Evolutionary conservation across 805 yeast species (phyloP).

Genomic region (Candida tammaniensis): DNA sequence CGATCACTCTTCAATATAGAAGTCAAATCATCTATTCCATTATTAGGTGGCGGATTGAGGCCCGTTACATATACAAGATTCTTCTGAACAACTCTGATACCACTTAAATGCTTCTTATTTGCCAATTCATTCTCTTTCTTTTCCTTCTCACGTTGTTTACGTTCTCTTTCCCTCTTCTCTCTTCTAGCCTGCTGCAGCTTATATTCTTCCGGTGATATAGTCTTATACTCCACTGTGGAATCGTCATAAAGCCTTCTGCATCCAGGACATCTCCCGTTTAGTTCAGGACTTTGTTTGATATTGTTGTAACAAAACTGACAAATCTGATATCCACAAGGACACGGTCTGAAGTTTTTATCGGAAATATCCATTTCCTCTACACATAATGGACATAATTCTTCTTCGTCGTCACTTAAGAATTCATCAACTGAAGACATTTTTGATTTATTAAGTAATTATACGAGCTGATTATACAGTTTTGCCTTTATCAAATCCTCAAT

Average conservation of each 20-base stretch:
- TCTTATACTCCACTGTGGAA: conserved; percentile 83
- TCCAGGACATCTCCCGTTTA: conserved; percentile 96
- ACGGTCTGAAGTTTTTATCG: conserved; percentile 96
- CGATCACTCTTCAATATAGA: conserved; percentile 80
- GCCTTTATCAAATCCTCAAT: too few species aligned
- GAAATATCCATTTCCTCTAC: conserved; percentile 97
- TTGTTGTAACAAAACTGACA: conserved; percentile 98
- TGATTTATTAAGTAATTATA: not conserved
- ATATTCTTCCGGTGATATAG: conserved; percentile 82
- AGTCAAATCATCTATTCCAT: conserved; percentile 71
- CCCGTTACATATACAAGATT: conserved; percentile 96
- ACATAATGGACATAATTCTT: conserved; percentile 87
- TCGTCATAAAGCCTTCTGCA: conserved; percentile 95
- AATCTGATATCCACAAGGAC: conserved; percentile 98
- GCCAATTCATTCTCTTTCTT: conserved; percentile 85
- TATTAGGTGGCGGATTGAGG: conserved; percentile 77
- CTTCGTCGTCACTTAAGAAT: conserved; percentile 76
- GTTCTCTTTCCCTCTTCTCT: conserved; percentile 76
- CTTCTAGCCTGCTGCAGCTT: conserved; percentile 77
- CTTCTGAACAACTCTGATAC: conserved; percentile 97
- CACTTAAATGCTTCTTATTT: conserved; percentile 85
- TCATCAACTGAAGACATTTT: conserved; percentile 41
- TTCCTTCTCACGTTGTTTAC: conserved; percentile 85
- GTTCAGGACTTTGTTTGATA: conserved; percentile 90
- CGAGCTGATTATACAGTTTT: too few species aligned